Evolutionary conservation across 2,329 filamentous ascomycete species (phyloP), one percentile per base, ranked within the genome.

Genomic region (Xylaria sp.): DNA sequence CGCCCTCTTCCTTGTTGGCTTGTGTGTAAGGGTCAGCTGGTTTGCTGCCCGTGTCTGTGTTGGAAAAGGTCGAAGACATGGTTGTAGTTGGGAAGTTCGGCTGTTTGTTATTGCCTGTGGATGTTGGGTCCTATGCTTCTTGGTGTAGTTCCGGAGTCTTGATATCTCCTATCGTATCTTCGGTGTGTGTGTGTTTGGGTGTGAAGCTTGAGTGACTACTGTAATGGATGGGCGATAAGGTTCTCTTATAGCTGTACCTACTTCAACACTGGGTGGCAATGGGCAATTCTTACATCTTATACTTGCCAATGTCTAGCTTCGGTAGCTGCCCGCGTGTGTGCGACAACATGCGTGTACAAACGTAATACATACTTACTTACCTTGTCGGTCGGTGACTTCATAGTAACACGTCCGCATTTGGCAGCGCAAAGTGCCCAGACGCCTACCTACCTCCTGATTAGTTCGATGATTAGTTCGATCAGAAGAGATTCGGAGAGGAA

Each of bases 21-120:
- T 84, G 82, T 78, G 89, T 94, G 85, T 97, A 97, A 1, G 93
- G 93, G 81, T 96, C 92, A 63, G 85, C 88, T 51, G 88, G 83
- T 81, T 91, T 89, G 80, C 82, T 83, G 77, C 88, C 89, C 51
- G 88, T 89, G 72, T 85, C 80, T 48, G 89, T 81, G 80, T 91
- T 91, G 78, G 86, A 86, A 80, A 85, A 88, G 78, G 77, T 80
- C 4, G 56, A 32, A 75, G 73, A 82, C 82, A 76, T 89, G 82
- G 71, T 82, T 65, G 52, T 28, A 18, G 9, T 46, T 3, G n/a
- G n/a, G 12, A 32, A 18, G 5, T 32, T 18, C 2, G 7, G 23
- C 20, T 23, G 20, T 50, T 18, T 23, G 46, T 23, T 23, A 23
- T 7, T 50, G 46, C 20, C 9, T 37, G 8, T 20, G 8, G 28